Conservation (phyloP, 2,329 filamentous ascomycete species). For the Arthrobotrys sinensis region DNA sequence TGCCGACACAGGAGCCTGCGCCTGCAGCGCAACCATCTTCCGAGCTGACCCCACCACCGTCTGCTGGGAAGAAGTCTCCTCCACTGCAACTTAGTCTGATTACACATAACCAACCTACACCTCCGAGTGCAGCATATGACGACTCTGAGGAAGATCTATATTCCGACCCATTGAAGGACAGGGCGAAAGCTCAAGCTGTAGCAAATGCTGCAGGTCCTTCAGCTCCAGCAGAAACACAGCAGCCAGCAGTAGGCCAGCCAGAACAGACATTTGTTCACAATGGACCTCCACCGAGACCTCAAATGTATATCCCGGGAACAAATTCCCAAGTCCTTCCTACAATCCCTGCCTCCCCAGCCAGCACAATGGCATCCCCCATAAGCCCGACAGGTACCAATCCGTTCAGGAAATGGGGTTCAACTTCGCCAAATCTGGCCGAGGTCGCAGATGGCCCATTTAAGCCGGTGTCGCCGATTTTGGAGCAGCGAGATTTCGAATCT, state of each 20-base stretch:
- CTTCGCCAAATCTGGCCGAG: conserved; percentile 45
- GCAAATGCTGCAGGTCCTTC: conserved; percentile 29
- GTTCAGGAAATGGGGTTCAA: conserved; percentile 48
- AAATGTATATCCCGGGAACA: conserved; percentile 57
- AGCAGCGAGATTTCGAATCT: conserved; percentile 43
- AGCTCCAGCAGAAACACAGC: neutral
- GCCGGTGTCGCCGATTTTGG: conserved; percentile 52
- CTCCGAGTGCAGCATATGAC: conserved; percentile 44
- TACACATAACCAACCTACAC: conserved; percentile 50
- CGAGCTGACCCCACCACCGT: conserved; percentile 53
- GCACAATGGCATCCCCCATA: conserved; percentile 44
- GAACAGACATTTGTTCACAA: conserved; percentile 22
- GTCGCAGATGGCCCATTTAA: conserved; percentile 50
- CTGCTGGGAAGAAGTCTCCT: conserved; percentile 57
- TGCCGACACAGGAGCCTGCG: conserved; percentile 33
- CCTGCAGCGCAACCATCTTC: conserved; percentile 28
- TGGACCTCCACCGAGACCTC: conserved; percentile 44
- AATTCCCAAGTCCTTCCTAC: conserved; percentile 57
- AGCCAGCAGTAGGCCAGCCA: neutral
- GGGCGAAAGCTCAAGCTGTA: conserved; percentile 47
- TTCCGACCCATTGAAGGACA: conserved; percentile 51
- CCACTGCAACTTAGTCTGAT: conserved; percentile 33
- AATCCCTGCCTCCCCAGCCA: conserved; percentile 51
- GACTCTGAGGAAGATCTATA: conserved; percentile 54
- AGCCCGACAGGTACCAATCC: conserved; percentile 52